Conservation (phyloP, 306 rosid genomes). For the Medicago truncatula region DNA sequence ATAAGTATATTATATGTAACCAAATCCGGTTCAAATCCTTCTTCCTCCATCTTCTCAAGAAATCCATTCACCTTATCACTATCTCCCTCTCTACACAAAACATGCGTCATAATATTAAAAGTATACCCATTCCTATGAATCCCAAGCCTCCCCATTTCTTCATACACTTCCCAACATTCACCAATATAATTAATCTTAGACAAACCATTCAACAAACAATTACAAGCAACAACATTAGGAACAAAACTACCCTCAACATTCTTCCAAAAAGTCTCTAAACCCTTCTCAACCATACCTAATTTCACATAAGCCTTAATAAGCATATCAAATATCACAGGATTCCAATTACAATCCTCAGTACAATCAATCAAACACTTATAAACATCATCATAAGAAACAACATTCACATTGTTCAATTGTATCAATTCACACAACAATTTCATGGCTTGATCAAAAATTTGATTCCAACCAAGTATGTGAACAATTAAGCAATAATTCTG, state of each 20-base stretch:
- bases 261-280: slow-evolving; percentile 65
- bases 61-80: slow-evolving; percentile 72
- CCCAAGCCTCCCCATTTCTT: slow-evolving; percentile 85
- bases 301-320: slow-evolving; percentile 86
- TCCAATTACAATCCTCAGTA: slow-evolving; percentile 82
- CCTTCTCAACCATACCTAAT: slow-evolving; percentile 65
- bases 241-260: slow-evolving; percentile 59
- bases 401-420: slow-evolving; percentile 38
- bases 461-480: slow-evolving; percentile 73
- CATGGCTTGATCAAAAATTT: slow-evolving; percentile 67
- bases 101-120: slow-evolving; percentile 77
- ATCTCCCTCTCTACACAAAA: slow-evolving; percentile 72
- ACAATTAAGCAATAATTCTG: slow-evolving; percentile 66
- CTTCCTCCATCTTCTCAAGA: slow-evolving; percentile 90
- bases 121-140: slow-evolving; percentile 76
- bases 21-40: slow-evolving; percentile 84
- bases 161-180: slow-evolving; percentile 84
- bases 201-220: slow-evolving; percentile 68
- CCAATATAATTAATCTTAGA: slow-evolving; percentile 54
- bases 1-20: slow-evolving; percentile 83
- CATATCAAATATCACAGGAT: slow-evolving; percentile 73
- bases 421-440: slow-evolving; percentile 67
- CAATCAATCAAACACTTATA: slow-evolving; percentile 54
- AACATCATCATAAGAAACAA: slow-evolving; percentile 47
- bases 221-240: slow-evolving; percentile 75